Conservation (phyloP, 257 asterid species). For the Scutellaria minor region DNA sequence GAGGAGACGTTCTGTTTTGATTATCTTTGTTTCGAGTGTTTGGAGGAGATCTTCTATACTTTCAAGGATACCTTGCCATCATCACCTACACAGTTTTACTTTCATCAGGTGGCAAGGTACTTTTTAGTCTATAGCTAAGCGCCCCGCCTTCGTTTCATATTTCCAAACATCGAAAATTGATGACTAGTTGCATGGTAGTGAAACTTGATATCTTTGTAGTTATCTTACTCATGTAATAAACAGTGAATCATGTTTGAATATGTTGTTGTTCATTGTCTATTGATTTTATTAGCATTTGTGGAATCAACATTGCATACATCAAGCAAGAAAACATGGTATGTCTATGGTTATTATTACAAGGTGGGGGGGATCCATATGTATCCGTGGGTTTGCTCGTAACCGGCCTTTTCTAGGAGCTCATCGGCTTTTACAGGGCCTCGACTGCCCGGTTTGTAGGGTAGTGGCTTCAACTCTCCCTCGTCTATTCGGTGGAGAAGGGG, state of each 20-base stretch:
- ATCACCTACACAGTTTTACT: constrained; percentile 33
- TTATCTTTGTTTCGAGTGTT: constrained; percentile 54
- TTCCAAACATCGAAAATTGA: background rate
- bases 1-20: constrained; percentile 66
- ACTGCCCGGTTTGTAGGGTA: constrained; percentile 78
- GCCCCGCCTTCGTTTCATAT: background rate
- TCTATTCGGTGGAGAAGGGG: constrained; percentile 92
- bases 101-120: constrained; percentile 41
- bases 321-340: no score
- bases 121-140: constrained; percentile 50
- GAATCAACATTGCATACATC: no score
- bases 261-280: no score
- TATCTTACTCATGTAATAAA: no score
- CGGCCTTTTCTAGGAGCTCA: constrained; percentile 60
- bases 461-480: constrained; percentile 71
- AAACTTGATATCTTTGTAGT: no score
- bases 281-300: no score
- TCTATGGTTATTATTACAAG: constrained; percentile 32
- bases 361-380: constrained; percentile 94
- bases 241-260: no score
- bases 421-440: constrained; percentile 97
- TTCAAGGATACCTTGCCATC: constrained; percentile 37
- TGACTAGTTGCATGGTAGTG: no score
- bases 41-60: constrained; percentile 34
- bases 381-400: constrained; percentile 94